Evolutionary conservation across 441 rosid genomes (phyloP), one percentile per base, ranked within the genome.

Genomic region (Adansonia rubrostipa): DNA sequence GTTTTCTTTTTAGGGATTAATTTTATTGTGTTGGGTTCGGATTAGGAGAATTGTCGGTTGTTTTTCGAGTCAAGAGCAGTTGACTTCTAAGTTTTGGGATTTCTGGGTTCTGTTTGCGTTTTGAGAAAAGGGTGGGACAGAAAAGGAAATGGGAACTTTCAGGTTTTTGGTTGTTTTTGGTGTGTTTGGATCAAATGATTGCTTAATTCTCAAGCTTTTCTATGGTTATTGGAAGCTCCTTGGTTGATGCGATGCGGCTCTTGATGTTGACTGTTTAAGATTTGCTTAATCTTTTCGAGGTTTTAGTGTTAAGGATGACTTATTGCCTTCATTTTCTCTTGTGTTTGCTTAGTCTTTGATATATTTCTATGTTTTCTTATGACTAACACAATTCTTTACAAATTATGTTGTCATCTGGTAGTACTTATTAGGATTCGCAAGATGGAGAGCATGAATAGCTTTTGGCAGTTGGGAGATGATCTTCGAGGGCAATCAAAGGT

Each of bases 401-500:
- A 71, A 61, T 63, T 10, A 13, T 10, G 62, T 80, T 62, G 17
- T 47, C 28, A 8, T 77, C 5, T 80, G 54, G 58, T 74, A 13
- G 19, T 63, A 6, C 44, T 20, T 5, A 10, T 53, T 65, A 80
- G 83, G 77, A 56, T 69, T 84, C 75, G 86, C 80, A 84, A 80
- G 82, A 90, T 90, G 94, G 94, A 86, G 74, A 90, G 22, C 81
- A 80, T 89, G 83, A 85, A 82, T 40, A 93, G 93, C 89, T 94
- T 89, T 84, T 96, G 99, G 99, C 92, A 94, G 74, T 77, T 94
- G 83, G 99, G 97, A 9, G 98, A 96, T 80, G 97, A 94, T 82
- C 96, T 96, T 15, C 89, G 97, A 71, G 98, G 97, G 68, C 97
- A 94, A 77, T 85, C 93, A 5, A 93, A 88, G 88, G 93, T 84